These are phyloP conservation scores for Syncephalastrum racemosum DNA, from an alignment of 371 early-diverging fungal genomes.

Conservation along the genomic window DNA sequence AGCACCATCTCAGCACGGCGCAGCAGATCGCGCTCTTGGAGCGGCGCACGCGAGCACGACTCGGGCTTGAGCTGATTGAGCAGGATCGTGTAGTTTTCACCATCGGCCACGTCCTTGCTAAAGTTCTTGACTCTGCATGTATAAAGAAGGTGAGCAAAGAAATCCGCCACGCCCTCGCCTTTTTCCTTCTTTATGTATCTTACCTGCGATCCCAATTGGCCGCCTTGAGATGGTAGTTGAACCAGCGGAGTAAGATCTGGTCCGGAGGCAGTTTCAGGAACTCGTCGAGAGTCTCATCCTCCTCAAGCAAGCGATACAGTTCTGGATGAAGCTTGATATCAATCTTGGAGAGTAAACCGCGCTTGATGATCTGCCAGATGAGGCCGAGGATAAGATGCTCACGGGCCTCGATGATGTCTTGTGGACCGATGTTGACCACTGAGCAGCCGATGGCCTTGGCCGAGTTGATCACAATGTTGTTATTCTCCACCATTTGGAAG, in stretches of 20 bases:
- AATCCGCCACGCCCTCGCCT: background rate
- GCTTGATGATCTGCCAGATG: conserved; percentile 98
- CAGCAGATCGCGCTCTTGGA: conserved; percentile 73
- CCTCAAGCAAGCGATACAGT: conserved; percentile 89
- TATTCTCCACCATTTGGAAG: conserved; percentile 98
- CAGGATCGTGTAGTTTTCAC: conserved; percentile 92
- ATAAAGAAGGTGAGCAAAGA: background rate
- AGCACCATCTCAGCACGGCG: conserved; percentile 88
- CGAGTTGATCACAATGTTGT: conserved; percentile 95
- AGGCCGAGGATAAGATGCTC: conserved; percentile 94
- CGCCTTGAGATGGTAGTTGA: conserved; percentile 96
- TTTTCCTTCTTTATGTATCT: too few relatives aligned
- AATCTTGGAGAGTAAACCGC: conserved; percentile 90
- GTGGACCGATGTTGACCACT: conserved; percentile 95
- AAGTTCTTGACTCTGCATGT: conserved; percentile 81
- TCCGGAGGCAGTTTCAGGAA: conserved; percentile 92
- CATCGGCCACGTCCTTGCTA: conserved; percentile 89
- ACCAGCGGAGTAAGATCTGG: conserved; percentile 94
- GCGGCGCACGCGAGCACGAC: conserved; percentile 78
- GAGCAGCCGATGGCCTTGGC: conserved; percentile 97
- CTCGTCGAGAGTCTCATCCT: conserved; percentile 89
- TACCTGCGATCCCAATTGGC: conserved; percentile 82
- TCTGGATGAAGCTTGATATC: conserved; percentile 97
- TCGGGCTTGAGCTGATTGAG: conserved; percentile 89
- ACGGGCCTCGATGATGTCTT: conserved; percentile 91